Base-by-base conservation (phyloP, 257 asterid genomes). In the Solanum paucissectum region DNA sequence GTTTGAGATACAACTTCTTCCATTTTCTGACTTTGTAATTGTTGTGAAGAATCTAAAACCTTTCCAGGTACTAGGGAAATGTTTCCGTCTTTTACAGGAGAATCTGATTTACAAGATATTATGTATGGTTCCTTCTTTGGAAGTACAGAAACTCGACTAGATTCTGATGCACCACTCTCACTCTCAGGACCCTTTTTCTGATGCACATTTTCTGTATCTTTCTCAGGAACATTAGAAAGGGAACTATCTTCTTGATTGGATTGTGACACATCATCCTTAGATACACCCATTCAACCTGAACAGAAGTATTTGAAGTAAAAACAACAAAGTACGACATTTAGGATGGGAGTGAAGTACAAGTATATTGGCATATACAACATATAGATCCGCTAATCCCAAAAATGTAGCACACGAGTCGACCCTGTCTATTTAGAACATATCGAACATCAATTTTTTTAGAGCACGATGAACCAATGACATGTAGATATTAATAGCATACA, bases 61-160 rank as follows among this genome's bases (percentile, higher is more conserved):
- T 85, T 73, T 49, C 88, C 90, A 37, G 46, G 84, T 88, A 88
- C 85, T 66, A 74, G 21, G 33, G 88, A 68, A 46, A 83, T 25
- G 58, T 58, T 62, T 83, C 74, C 66, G 40, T 83, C 89, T 83
- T 84, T 91, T 49, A 79, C 91, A 46, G 23, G 84, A 83, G 91
- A 86, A 85, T 88, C 90, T 73, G 90, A 85, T 85, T 46, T 49
- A 81, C 42, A 81, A 81, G 42, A 27, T 81, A 16, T 81, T 29
- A 81, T 81, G 85, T 27, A 55, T 84, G 92, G 81, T 64, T 91
- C 95, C 88, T 82, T 86, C 90, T 90, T 90, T 88, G 92, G 88
- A 81, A 86, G 90, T 58, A 88, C 84, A 87, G 92, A 87, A 86
- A 88, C 92, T 87, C 89, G 88, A 42, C 87, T 88, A 84, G 89